A percentile compares a stretch with the other conserved stretches of the same genome.
Conservation (phyloP, 192 early-diverging fungal species). For the Linnemannia hyalina region DNA sequence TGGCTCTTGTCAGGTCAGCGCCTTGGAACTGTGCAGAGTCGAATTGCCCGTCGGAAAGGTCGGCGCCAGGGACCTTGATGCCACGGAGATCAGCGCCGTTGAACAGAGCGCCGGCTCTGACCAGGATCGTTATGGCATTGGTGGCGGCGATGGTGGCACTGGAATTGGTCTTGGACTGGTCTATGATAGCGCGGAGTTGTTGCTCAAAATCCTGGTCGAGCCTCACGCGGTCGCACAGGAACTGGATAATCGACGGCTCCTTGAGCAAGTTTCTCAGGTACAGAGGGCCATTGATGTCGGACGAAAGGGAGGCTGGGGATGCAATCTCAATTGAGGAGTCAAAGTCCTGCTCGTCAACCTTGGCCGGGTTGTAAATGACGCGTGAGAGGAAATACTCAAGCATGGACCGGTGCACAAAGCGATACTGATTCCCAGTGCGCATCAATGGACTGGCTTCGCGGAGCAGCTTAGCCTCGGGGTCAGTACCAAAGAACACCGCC, state of each 20-base stretch:
- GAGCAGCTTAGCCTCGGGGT: neutral
- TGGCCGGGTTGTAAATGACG: neutral
- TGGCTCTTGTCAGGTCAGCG: neutral
- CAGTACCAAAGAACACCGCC: neutral
- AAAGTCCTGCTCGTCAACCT: neutral
- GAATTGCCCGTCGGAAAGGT: neutral
- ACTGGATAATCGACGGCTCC: conserved; percentile 13
- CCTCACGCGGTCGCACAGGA: conserved; percentile 10
- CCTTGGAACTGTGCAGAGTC: conserved; percentile 7
- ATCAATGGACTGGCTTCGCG: neutral
- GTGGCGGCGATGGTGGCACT: neutral
- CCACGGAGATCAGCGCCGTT: neutral
- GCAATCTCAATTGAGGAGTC: neutral
- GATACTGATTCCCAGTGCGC: neutral
- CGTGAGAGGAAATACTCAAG: neutral
- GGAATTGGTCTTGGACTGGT: neutral
- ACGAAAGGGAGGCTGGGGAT: neutral
- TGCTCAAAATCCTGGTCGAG: neutral
- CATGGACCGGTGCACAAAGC: neutral
- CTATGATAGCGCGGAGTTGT: neutral
- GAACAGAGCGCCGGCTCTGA: neutral
- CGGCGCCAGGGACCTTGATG: neutral
- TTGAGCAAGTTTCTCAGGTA: neutral
- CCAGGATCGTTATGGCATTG: conserved; percentile 9
- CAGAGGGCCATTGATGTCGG: neutral